phyloP scores from a whole-genome alignment of 768 basidiomycete genomes.

The Lentinula edodes region DNA sequence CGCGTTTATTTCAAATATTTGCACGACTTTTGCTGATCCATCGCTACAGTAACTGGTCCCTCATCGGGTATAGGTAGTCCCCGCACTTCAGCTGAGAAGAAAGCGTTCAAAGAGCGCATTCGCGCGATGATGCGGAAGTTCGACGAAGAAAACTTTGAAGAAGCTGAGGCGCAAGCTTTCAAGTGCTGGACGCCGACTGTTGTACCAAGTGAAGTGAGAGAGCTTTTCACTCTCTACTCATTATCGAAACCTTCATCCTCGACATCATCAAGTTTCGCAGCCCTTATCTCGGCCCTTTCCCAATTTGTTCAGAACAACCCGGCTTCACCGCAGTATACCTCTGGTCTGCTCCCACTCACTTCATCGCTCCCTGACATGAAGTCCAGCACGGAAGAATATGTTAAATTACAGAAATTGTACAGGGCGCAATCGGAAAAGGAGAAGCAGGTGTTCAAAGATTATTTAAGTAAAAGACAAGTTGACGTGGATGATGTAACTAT shows the following conservation, averaged over 20 bases:
- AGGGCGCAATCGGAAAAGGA: conserved; percentile 71
- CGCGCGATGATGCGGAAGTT: conserved; percentile 59
- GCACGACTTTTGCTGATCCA: not conserved
- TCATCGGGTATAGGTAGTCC: conserved; percentile 30
- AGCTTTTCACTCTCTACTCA: conserved; percentile 59
- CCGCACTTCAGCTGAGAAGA: conserved; percentile 56
- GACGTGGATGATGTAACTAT: conserved; percentile 48
- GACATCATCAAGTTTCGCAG: conserved; percentile 3
- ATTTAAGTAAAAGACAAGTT: conserved; percentile 23
- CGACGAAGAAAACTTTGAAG: conserved; percentile 98
- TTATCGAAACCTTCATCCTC: conserved; percentile 35
- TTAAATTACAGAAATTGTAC: conserved; percentile 82
- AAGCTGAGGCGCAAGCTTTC: conserved; percentile 86
- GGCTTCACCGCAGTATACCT: conserved; percentile 66
- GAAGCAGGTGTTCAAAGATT: conserved; percentile 48
- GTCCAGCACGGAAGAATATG: conserved; percentile 77
- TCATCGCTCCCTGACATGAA: conserved; percentile 95
- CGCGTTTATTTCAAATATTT: conserved; percentile 6
- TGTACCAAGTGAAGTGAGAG: conserved; percentile 62
- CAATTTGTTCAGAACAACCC: conserved; percentile 16
- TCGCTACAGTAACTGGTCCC: not conserved
- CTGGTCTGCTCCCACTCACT: conserved; percentile 73
- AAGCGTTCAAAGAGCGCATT: conserved; percentile 70
- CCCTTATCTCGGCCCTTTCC: conserved; percentile 23
- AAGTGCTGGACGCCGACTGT: conserved; percentile 59